phyloP scores from a whole-genome alignment of 345 rosid species.

The Moringa oleifera region DNA sequence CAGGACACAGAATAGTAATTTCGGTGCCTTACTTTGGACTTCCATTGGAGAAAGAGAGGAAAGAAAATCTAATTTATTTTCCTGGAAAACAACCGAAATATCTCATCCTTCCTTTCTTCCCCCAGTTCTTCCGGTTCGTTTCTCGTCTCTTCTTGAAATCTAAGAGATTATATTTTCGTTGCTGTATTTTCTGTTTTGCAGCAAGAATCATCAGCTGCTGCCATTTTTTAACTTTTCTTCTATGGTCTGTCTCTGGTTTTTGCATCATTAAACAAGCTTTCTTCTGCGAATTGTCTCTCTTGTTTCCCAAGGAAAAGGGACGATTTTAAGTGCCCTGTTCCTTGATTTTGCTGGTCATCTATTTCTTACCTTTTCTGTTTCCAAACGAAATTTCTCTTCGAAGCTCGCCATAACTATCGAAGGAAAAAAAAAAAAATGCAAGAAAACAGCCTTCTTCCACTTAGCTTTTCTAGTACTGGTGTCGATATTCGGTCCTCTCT shows the following conservation, averaged over 20 bases:
- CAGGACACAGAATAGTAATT: too few species aligned
- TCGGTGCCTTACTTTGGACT: too few species aligned
- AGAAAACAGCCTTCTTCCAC: constrained; percentile 24
- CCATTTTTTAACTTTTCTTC: not conserved
- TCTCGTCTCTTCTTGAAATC: too few species aligned
- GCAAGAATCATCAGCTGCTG: too few species aligned
- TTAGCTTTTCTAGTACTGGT: constrained; percentile 16
- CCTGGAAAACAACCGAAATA: not conserved
- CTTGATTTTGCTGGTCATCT: too few species aligned
- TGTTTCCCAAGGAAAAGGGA: constrained; percentile 22
- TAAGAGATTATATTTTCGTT: too few species aligned
- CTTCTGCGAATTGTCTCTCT: not conserved
- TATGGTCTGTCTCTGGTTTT: not conserved
- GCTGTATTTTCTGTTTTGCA: too few species aligned
- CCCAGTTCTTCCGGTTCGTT: too few species aligned
- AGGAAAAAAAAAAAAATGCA: constrained; percentile 25
- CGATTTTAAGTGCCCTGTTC: constrained; percentile 18
- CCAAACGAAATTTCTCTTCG: not conserved
- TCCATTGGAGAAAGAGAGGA: too few species aligned
- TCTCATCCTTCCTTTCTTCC: not conserved
- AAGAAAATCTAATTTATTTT: not conserved
- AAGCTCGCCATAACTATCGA: constrained; percentile 9
- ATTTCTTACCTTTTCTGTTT: not conserved
- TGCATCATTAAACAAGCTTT: too few species aligned
- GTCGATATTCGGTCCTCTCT: constrained; percentile 50